These are phyloP conservation scores for Pulveroboletus sp. DNA, from an alignment of 768 basidiomycete genomes.

Conservation along the genomic window DNA sequence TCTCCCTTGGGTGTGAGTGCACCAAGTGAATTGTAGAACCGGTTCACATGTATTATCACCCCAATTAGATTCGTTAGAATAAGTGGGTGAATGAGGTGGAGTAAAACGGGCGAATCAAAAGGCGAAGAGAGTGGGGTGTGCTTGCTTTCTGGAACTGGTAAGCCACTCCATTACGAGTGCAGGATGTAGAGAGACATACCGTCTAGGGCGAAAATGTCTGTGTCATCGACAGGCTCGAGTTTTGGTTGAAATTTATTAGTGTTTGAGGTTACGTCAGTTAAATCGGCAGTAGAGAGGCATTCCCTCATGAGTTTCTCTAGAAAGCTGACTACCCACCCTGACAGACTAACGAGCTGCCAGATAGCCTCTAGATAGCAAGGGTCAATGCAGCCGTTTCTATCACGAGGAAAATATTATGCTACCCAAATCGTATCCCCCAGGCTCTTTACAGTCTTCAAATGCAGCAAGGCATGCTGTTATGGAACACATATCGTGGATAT, in stretches of 20 bases:
- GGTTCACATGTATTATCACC: constrained; percentile 53
- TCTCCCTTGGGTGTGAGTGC: constrained; percentile 53
- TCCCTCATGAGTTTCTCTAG: constrained; percentile 58
- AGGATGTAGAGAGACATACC: constrained; percentile 23
- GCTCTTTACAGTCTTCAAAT: constrained; percentile 63
- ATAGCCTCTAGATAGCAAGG: constrained; percentile 46
- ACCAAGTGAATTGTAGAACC: constrained; percentile 50
- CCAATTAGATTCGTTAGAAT: constrained; percentile 46
- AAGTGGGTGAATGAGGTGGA: constrained; percentile 62
- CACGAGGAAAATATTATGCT: neutral
- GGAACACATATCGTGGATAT: constrained; percentile 65
- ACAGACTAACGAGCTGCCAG: constrained; percentile 67
- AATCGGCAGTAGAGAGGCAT: constrained; percentile 36
- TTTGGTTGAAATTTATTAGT: constrained; percentile 16
- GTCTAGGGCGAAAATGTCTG: constrained; percentile 17
- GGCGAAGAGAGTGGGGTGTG: constrained; percentile 12
- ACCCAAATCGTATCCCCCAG: constrained; percentile 63
- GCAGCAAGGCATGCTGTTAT: constrained; percentile 54
- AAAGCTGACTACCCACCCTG: constrained; percentile 57
- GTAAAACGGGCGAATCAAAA: constrained; percentile 39
- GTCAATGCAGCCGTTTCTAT: constrained; percentile 5
- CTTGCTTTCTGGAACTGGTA: constrained; percentile 24
- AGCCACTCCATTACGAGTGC: constrained; percentile 39
- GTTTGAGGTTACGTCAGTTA: constrained; percentile 10
- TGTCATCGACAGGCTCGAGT: constrained; percentile 27